A percentile compares a stretch with the other conserved stretches of the same genome.
phyloP scores from a whole-genome alignment of 2,329 filamentous ascomycete species.

The Fusarium fujikuroi region DNA sequence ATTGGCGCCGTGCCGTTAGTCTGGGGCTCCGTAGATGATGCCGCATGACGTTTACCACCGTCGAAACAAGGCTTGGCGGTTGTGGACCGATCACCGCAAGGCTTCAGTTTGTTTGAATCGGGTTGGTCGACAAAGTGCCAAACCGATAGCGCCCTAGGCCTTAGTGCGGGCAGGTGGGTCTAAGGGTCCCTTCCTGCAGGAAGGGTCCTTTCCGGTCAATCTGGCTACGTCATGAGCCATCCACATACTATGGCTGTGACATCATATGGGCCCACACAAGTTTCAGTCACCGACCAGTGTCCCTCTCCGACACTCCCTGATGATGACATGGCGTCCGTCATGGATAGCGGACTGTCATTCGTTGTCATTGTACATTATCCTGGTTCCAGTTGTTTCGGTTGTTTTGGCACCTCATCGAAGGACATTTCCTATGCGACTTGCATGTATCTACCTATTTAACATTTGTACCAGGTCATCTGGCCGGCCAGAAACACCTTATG shows the following conservation, averaged over 20 bases:
- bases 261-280: conserved; percentile 22
- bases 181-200: conserved; percentile 46
- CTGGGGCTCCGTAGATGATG: conserved; percentile 37
- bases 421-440: conserved; percentile 28
- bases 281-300: conserved; percentile 16
- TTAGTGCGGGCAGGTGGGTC: conserved; percentile 37
- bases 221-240: conserved; percentile 24
- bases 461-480: conserved; percentile 12
- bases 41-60: conserved; percentile 43
- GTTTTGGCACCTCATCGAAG: conserved; percentile 27
- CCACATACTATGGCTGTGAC: conserved; percentile 13
- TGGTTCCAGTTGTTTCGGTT: conserved; percentile 26
- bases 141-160: conserved; percentile 17
- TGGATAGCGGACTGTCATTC: conserved; percentile 22
- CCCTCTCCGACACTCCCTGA: conserved; percentile 21
- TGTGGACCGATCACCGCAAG: conserved; percentile 29
- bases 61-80: conserved; percentile 36
- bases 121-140: conserved; percentile 23
- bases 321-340: conserved; percentile 44
- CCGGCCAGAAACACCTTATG: conserved; percentile 26
- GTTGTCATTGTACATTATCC: conserved; percentile 8
- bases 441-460: conserved; percentile 2
- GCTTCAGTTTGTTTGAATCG: conserved; percentile 25
- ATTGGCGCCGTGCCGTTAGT: conserved; percentile 11
- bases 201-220: conserved; percentile 44